Evolutionary conservation across 345 rosid genomes (phyloP).

Genomic region (Noccaea caerulescens): DNA sequence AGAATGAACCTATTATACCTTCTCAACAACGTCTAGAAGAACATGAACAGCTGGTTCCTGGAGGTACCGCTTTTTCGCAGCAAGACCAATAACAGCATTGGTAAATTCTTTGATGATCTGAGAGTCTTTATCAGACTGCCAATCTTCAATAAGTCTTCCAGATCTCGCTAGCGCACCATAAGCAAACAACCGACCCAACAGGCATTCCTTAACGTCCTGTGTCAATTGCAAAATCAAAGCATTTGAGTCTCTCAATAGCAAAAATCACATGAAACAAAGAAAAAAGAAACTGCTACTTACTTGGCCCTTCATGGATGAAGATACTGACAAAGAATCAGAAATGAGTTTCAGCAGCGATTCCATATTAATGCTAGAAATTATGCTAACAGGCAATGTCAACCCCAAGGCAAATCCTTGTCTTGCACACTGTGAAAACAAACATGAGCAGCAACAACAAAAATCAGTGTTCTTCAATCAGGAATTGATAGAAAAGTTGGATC

Average conservation of each 20-base stretch:
- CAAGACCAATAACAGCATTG: constrained; percentile 63
- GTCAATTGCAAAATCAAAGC: constrained; percentile 25
- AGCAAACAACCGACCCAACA: constrained; percentile 85
- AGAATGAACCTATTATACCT: constrained; percentile 52
- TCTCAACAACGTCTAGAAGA: constrained; percentile 72
- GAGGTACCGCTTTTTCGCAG: constrained; percentile 80
- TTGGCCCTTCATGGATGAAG: constrained; percentile 96
- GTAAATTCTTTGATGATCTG: constrained; percentile 66
- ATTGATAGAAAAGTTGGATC: background rate
- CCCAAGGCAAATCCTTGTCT: constrained; percentile 97
- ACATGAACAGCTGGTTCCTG: constrained; percentile 85
- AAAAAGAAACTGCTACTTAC: constrained; percentile 49
- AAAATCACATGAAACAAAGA: background rate
- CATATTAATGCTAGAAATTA: constrained; percentile 62
- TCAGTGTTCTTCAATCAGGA: constrained; percentile 3
- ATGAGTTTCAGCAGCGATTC: constrained; percentile 77
- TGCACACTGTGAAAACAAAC: constrained; percentile 67
- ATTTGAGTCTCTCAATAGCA: constrained; percentile 12
- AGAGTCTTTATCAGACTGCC: constrained; percentile 61
- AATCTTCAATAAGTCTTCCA: constrained; percentile 65
- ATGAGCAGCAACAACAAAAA: background rate
- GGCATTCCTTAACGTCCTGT: constrained; percentile 90
- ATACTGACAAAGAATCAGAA: constrained; percentile 67
- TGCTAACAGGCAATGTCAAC: constrained; percentile 59
- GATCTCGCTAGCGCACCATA: constrained; percentile 88